phyloP scores from a whole-genome alignment of 345 rosid species.

The Viola odorata region DNA sequence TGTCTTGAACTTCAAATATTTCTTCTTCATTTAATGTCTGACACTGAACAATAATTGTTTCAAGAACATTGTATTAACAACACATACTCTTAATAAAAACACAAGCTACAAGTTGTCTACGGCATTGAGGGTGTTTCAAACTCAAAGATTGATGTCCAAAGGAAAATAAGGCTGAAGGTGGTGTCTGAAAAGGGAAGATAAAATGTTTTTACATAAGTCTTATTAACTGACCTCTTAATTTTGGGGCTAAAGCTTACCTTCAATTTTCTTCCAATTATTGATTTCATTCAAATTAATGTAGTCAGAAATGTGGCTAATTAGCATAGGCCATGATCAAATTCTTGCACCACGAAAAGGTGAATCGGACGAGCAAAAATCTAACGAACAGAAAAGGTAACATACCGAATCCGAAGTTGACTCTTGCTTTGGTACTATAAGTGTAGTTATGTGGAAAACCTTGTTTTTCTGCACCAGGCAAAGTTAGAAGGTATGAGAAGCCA shows the following conservation, averaged over 20 bases:
- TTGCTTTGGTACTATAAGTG: constrained; percentile 94
- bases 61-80: not conserved
- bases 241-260: too few relatives aligned
- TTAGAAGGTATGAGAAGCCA: constrained; percentile 14
- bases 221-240: too few relatives aligned
- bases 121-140: too few relatives aligned
- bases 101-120: too few relatives aligned
- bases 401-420: constrained; percentile 97
- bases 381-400: constrained; percentile 14
- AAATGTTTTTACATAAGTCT: too few relatives aligned
- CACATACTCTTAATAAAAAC: not conserved
- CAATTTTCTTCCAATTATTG: too few relatives aligned
- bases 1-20: constrained; percentile 91
- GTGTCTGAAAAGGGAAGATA: too few relatives aligned
- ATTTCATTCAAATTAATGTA: too few relatives aligned
- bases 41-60: constrained; percentile 45
- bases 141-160: not conserved
- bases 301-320: too few relatives aligned
- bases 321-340: too few relatives aligned
- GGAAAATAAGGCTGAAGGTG: not conserved
- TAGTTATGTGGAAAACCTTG: constrained; percentile 87
- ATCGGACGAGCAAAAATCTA: too few relatives aligned
- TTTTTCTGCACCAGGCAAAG: constrained; percentile 54
- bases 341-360: too few relatives aligned
- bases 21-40: constrained; percentile 89